Conservation (phyloP, 306 rosid species). For the Malus fusca region DNA sequence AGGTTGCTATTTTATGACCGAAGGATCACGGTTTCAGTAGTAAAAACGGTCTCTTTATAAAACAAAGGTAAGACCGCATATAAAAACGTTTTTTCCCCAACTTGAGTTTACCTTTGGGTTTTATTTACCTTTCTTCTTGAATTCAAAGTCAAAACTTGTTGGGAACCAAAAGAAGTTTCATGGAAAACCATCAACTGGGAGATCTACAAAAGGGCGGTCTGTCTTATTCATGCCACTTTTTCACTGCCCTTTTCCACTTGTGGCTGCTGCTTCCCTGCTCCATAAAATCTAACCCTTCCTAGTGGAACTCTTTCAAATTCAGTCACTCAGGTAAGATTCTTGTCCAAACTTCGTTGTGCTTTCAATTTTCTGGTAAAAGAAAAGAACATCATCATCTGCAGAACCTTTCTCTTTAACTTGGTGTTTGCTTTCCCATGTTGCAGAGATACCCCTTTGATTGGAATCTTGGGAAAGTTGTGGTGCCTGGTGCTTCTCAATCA, state of each 20-base stretch:
- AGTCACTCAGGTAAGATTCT: slow-evolving; percentile 26
- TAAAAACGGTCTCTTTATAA: too few species aligned
- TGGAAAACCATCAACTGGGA: slow-evolving; percentile 27
- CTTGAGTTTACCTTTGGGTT: background rate
- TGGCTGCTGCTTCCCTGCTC: slow-evolving; percentile 23
- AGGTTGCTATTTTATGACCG: too few species aligned
- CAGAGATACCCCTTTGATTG: slow-evolving; percentile 22
- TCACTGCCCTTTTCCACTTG: slow-evolving; percentile 11
- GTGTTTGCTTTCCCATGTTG: slow-evolving; percentile 21
- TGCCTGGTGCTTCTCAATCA: slow-evolving; percentile 32
- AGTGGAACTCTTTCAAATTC: slow-evolving; percentile 1
- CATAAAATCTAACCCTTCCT: slow-evolving; percentile 13
- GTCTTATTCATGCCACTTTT: slow-evolving; percentile 31
- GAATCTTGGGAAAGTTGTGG: slow-evolving; percentile 32
- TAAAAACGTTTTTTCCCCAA: rapidly evolving
- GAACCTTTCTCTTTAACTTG: slow-evolving; percentile 5
- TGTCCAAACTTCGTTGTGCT: slow-evolving; percentile 2
- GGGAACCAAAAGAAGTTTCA: slow-evolving; percentile 26
- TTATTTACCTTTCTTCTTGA: slow-evolving; percentile 10
- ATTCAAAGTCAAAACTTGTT: slow-evolving; percentile 24
- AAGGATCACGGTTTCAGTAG: rapidly evolving
- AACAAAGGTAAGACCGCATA: rapidly evolving
- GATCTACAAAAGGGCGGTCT: slow-evolving; percentile 19
- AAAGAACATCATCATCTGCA: slow-evolving; percentile 2
- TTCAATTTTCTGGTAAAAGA: background rate